Conservation (phyloP, 2,329 filamentous ascomycete genomes). For the Diaporthe capsici region DNA sequence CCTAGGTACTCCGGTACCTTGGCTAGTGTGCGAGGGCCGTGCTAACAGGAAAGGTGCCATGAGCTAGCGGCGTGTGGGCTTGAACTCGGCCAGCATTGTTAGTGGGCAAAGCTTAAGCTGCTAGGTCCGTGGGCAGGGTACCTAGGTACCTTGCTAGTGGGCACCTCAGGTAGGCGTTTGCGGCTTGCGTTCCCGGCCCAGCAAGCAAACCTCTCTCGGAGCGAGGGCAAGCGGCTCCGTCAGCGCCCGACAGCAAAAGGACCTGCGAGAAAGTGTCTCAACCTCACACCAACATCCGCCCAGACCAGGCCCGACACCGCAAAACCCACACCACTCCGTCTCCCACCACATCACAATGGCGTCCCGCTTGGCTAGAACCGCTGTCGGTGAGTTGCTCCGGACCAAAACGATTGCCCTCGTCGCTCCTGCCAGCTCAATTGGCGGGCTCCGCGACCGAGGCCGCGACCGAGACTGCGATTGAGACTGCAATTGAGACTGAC, state of each 20-base stretch:
- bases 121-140: not conserved
- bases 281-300: slow-evolving; percentile 25
- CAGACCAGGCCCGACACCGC: slow-evolving; percentile 34
- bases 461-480: not conserved
- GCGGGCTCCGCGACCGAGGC: slow-evolving; percentile 51
- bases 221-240: slow-evolving; percentile 30
- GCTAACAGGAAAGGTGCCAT: not conserved
- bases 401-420: slow-evolving; percentile 39
- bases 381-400: slow-evolving; percentile 80
- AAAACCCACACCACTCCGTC: slow-evolving; percentile 54
- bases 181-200: not conserved
- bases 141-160: not conserved
- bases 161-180: not conserved
- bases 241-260: slow-evolving; percentile 34
- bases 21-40: too few relatives aligned
- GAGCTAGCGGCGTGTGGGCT: not conserved
- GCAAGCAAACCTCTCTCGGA: slow-evolving; percentile 39
- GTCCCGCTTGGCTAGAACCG: slow-evolving; percentile 96
- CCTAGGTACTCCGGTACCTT: not conserved
- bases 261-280: slow-evolving; percentile 41
- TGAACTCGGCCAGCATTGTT: not conserved
- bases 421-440: slow-evolving; percentile 44
- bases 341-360: slow-evolving; percentile 86
- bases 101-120: not conserved
- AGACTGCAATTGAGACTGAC: slow-evolving; percentile 41